These are phyloP conservation scores for Geum urbanum DNA, from an alignment of 306 rosid species.

Conservation along the genomic window DNA sequence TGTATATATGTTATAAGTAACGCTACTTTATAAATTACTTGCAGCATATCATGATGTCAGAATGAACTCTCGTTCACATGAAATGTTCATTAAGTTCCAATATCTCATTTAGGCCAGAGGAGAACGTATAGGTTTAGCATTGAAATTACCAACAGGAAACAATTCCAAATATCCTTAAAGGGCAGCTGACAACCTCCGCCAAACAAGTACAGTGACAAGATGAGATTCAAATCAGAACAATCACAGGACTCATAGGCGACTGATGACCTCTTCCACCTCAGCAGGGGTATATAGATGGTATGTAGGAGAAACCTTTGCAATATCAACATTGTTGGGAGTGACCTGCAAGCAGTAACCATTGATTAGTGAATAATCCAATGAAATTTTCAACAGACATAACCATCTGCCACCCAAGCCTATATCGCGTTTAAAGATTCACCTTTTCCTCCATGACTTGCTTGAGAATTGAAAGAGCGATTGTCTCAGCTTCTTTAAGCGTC, in stretches of 20 bases:
- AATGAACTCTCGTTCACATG: constrained; percentile 1
- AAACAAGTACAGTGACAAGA: constrained; percentile 8
- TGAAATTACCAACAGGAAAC: constrained; percentile 15
- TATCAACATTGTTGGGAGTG: constrained; percentile 92
- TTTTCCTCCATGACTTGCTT: constrained; percentile 99
- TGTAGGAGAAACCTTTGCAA: constrained; percentile 80
- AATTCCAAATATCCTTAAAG: constrained; percentile 9
- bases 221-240: neutral
- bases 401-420: neutral
- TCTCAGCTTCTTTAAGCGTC: constrained; percentile 91
- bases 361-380: neutral
- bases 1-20: too few relatives aligned
- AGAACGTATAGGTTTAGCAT: neutral
- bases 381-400: neutral
- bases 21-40: too few relatives aligned
- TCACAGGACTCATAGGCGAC: constrained; percentile 48
- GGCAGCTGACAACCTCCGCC: constrained; percentile 5
- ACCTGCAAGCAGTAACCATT: constrained; percentile 41
- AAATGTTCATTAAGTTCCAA: constrained; percentile 10
- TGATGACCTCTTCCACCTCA: constrained; percentile 90
- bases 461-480: constrained; percentile 91
- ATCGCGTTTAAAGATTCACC: constrained; percentile 37
- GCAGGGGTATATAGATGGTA: constrained; percentile 84
- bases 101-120: neutral
- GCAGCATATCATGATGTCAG: neutral